Conservation (phyloP, 2,329 filamentous ascomycete genomes). For the Escovopsis sp. region DNA sequence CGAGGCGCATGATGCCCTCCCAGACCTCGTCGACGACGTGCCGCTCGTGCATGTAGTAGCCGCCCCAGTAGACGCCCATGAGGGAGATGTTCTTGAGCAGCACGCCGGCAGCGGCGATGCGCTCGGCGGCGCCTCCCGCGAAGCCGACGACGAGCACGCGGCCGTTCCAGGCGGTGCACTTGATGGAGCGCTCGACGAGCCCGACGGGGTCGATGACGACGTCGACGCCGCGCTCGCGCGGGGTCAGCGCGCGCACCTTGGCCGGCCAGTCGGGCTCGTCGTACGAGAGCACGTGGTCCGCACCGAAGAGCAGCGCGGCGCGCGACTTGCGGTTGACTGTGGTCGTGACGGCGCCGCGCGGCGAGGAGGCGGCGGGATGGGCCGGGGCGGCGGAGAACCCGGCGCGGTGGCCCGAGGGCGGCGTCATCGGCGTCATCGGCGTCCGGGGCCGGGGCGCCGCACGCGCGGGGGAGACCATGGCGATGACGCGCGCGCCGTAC, state of each 20-base stretch:
- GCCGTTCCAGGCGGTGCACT: conserved; percentile 89
- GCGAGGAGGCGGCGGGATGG: conserved; percentile 34
- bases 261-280: conserved; percentile 46
- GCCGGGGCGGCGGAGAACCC: too few relatives aligned
- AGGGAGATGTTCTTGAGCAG: conserved; percentile 85
- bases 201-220: conserved; percentile 94
- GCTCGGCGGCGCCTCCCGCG: conserved; percentile 62
- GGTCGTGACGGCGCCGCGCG: conserved; percentile 23
- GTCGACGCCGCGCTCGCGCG: conserved; percentile 60
- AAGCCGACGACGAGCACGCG: conserved; percentile 81
- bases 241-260: conserved; percentile 63
- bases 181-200: conserved; percentile 72
- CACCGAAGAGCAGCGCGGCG: conserved; percentile 66
- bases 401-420: too few relatives aligned
- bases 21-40: conserved; percentile 60
- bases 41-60: conserved; percentile 60
- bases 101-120: conserved; percentile 83
- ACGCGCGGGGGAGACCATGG: conserved; percentile 66
- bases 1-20: conserved; percentile 66
- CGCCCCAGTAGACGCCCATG: conserved; percentile 85
- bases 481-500: conserved; percentile 80
- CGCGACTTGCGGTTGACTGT: conserved; percentile 44
- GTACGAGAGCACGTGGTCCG: conserved; percentile 74
- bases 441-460: conserved; percentile 55
- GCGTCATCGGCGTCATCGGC: too few relatives aligned